Conservation (phyloP, 352 stramenopile species). For the Globisporangium middletonii region DNA sequence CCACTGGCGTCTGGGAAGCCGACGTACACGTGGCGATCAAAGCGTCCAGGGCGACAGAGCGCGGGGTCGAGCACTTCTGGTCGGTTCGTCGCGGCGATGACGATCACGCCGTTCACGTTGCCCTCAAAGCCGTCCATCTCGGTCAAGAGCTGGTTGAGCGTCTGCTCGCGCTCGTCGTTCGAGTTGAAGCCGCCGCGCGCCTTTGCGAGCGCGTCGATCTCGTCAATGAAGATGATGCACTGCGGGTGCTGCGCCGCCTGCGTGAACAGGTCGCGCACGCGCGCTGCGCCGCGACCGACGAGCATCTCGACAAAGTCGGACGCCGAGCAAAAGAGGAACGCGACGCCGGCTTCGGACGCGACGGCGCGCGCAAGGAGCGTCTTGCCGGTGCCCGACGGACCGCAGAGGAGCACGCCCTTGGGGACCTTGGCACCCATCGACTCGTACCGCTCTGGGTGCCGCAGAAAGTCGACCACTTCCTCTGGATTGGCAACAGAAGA, state of each 20-base stretch:
- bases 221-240: constrained; percentile 98
- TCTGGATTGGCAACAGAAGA: constrained; percentile 18
- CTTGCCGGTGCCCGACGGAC: constrained; percentile 93
- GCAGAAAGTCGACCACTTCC: constrained; percentile 95
- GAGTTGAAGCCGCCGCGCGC: constrained; percentile 82
- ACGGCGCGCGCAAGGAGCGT: constrained; percentile 92
- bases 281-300: constrained; percentile 90
- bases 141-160: constrained; percentile 90
- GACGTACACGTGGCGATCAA: constrained; percentile 96
- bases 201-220: constrained; percentile 93
- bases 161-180: constrained; percentile 96
- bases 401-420: constrained; percentile 91
- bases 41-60: constrained; percentile 93
- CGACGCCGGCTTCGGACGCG: constrained; percentile 89
- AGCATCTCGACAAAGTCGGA: constrained; percentile 98
- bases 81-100: constrained; percentile 96
- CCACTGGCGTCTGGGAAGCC: constrained; percentile 91
- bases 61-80: constrained; percentile 94
- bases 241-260: constrained; percentile 92
- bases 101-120: constrained; percentile 90
- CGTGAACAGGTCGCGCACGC: constrained; percentile 92
- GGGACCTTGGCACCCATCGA: constrained; percentile 91
- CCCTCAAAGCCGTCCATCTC: constrained; percentile 91
- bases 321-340: constrained; percentile 93
- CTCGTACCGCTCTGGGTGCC: constrained; percentile 88